Evolutionary conservation across 2,329 filamentous ascomycete genomes (phyloP).

Genomic region (Leptosphaerulina australis): DNA sequence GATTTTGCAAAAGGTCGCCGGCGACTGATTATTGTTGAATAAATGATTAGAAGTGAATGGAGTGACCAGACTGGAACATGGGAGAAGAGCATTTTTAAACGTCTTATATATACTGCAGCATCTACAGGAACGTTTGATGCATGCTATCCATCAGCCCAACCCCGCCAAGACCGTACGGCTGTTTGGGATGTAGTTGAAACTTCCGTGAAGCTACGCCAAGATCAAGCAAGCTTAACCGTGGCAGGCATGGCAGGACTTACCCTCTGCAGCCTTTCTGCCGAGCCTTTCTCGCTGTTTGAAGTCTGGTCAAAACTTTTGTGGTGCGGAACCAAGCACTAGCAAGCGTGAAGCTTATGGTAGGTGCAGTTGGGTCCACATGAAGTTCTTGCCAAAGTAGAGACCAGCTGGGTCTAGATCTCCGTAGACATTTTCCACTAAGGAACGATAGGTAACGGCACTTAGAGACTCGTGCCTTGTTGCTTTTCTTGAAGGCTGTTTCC

Average conservation of each 20-base stretch:
- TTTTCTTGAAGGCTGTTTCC: no score
- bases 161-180: slow-evolving; percentile 42
- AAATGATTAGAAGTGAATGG: slow-evolving; percentile 43
- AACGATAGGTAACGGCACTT: neutral
- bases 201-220: slow-evolving; percentile 49
- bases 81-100: slow-evolving; percentile 31
- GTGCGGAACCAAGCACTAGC: slow-evolving; percentile 39
- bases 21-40: slow-evolving; percentile 39
- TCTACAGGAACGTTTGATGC: slow-evolving; percentile 17
- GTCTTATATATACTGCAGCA: slow-evolving; percentile 36
- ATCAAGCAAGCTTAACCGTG: slow-evolving; percentile 32
- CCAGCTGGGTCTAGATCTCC: slow-evolving; percentile 26
- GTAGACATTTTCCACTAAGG: slow-evolving; percentile 10
- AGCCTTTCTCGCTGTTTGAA: slow-evolving; percentile 40
- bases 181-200: slow-evolving; percentile 47
- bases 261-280: slow-evolving; percentile 28
- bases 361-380: slow-evolving; percentile 18
- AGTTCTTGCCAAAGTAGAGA: slow-evolving; percentile 21
- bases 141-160: slow-evolving; percentile 16
- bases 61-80: slow-evolving; percentile 47
- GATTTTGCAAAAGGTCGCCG: slow-evolving; percentile 34
- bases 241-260: slow-evolving; percentile 28
- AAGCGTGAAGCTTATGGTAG: slow-evolving; percentile 27
- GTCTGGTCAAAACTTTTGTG: slow-evolving; percentile 44
- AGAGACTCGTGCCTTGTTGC: neutral